These are phyloP conservation scores for Ogataea kodamae DNA, from an alignment of 805 yeast genomes.

Conservation along the genomic window DNA sequence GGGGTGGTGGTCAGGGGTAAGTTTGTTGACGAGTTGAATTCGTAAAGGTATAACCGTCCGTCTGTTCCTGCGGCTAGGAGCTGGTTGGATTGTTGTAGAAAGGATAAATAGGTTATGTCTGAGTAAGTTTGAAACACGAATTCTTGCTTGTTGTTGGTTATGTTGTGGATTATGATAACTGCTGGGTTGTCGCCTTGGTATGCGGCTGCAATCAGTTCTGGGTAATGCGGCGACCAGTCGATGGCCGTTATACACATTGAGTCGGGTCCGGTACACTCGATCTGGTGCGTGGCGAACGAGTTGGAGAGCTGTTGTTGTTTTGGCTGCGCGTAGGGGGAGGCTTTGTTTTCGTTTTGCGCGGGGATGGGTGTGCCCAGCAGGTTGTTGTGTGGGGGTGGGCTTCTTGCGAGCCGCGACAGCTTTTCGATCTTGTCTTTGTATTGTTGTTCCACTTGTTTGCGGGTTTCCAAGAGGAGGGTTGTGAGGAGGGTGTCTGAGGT, in stretches of 20 bases:
- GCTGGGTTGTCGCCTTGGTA: slow-evolving; percentile 14
- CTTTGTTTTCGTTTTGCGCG: slow-evolving; percentile 23
- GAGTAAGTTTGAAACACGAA: slow-evolving; percentile 40
- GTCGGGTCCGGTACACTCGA: too few species aligned
- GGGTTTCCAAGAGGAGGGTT: slow-evolving; percentile 12
- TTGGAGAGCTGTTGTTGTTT: too few species aligned
- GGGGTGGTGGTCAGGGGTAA: slow-evolving; percentile 22
- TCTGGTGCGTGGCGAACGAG: slow-evolving; percentile 5
- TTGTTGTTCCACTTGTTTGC: slow-evolving; percentile 13
- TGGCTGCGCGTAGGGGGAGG: slow-evolving; percentile 23
- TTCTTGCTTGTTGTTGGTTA: slow-evolving; percentile 29
- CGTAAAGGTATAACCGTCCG: slow-evolving; percentile 54
- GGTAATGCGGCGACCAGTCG: slow-evolving; percentile 31
- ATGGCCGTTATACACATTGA: slow-evolving; percentile 24
- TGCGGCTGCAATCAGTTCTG: slow-evolving; percentile 28
- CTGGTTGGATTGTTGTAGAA: slow-evolving; percentile 38
- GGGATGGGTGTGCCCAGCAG: slow-evolving; percentile 6
- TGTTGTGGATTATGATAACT: slow-evolving; percentile 25
- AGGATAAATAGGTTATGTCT: slow-evolving; percentile 37
- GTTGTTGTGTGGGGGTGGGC: too few species aligned
- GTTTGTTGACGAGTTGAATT: slow-evolving; percentile 32
- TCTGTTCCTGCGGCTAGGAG: slow-evolving; percentile 47
- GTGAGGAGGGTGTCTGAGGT: too few species aligned
- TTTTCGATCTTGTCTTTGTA: too few species aligned
- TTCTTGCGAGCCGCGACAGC: too few species aligned